Conservation (phyloP, 129 eudicot species). For the Oenanthe sinensis region DNA sequence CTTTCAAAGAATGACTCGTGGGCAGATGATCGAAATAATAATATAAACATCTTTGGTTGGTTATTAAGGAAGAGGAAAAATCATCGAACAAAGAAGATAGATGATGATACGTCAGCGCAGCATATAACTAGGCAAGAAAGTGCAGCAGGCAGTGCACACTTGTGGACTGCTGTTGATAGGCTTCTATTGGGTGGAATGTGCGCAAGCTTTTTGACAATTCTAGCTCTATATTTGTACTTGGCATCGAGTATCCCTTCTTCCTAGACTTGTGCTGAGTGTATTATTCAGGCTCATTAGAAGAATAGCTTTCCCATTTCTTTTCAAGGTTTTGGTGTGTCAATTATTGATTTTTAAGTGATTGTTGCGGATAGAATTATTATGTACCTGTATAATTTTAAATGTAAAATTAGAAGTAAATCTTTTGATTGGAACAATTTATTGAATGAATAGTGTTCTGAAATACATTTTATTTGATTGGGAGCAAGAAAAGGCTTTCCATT, state of each 20-base stretch:
- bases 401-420: too few relatives aligned
- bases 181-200: constrained; percentile 55
- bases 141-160: not conserved
- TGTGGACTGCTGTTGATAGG: constrained; percentile 53
- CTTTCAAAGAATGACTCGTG: constrained; percentile 11
- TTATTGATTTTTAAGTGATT: not conserved
- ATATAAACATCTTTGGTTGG: constrained; percentile 23
- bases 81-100: constrained; percentile 13
- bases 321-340: not conserved
- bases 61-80: constrained; percentile 41
- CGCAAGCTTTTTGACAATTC: constrained; percentile 51
- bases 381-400: too few relatives aligned
- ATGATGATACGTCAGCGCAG: constrained; percentile 15
- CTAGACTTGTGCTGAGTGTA: not conserved
- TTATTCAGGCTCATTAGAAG: not conserved
- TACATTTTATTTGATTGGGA: too few relatives aligned
- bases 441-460: too few relatives aligned
- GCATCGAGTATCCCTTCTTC: constrained; percentile 25
- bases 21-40: constrained; percentile 21
- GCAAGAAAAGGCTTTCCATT: too few relatives aligned
- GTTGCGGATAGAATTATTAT: not conserved
- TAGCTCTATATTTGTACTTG: constrained; percentile 29
- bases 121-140: constrained; percentile 18
- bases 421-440: too few relatives aligned
- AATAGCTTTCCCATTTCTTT: not conserved